Base-by-base conservation (phyloP, 306 rosid genomes). In the Morella rubra region DNA sequence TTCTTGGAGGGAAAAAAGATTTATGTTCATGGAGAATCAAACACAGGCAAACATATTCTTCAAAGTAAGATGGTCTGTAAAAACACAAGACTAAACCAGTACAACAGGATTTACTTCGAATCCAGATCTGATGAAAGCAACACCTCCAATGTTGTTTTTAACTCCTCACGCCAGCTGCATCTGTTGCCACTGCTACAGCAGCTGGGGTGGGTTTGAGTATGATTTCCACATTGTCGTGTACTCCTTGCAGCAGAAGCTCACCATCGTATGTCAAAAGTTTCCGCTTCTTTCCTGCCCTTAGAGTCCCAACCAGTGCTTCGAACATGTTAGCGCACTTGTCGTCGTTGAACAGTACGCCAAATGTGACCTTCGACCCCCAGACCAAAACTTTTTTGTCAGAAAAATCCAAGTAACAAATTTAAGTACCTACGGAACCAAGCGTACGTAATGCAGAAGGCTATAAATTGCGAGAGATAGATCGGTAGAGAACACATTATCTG, bases 271-370 rank as follows among this genome's bases (percentile, higher is more conserved):
- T 45, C 75, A 95, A 24, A 70, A 89, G 0, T 78, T 90, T 92
- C 11, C 97, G 69, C 81, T 75, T 95, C 83, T 95, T 95, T 13
- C 96, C 98, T 3, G 97, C 98, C 79, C 97, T 72, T 73, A 92
- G 91, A 12, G 98, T 95, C 68, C 97, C 97, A 61, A 95, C 98
- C 51, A 92, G 83, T 54, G 98, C 97, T 80, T 95, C 98, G 37
- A 95, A 92, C 79, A 89, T 92, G 77, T 95, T 95, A 81, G 97
- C 97, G 7, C 97, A 95, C 80, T 81, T 80, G 58, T 95, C 98
- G 74, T 95, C 97, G 40, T 89, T 74, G 56, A 95, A 95, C 10
- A 95, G 83, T 69, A 87, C 89, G 69, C 97, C 98, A 75, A 95
- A 95, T 73, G 97, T 92, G 47, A 95, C 96, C 97, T 92, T 83